Evolutionary conservation across 148 eudicot genomes (phyloP), one percentile per base, ranked within the genome.

Genomic region (Amaranthus palmeri): DNA sequence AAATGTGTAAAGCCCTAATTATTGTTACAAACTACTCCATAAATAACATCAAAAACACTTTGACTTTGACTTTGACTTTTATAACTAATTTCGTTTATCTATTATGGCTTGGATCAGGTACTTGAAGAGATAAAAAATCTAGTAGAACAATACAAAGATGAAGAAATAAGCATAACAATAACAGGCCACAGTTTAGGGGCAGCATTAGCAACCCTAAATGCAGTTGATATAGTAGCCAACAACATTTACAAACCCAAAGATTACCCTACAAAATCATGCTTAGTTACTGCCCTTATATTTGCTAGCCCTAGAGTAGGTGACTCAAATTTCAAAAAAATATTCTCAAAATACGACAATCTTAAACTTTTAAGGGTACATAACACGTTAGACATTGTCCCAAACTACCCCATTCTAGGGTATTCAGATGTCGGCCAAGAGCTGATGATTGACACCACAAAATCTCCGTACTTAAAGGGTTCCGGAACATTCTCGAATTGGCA

Each of bases 251-350:
- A 15, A 55, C 76, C 76, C 4, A 59, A 78, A 41, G 10, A 68
- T 2, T 46, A 3, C 49, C 74, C 78, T 1, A 3, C 13, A 36
- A 81, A 74, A 61, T 17, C 76, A 61, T 59, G 47, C 25, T 54
- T 72, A n/a, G 85, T 81, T 45, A 74, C 79, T 0, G 69, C 76
- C 42, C 65, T 81, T 43, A 15, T 71, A 68, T 81, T 81, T 6
- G 97, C 88, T 2, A 75, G 91, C 73, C 96, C 97, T 46, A 81
- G 78, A 3, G 87, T 90, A 12, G 97, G 97, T 61, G 85, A 88
- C 71, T 62, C 80, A 0, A 70, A 74, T 8, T 92, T 92, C 78
- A 72, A 80, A 45, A 80, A 72, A 12, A 67, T 77, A 3, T 75
- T 79, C 2, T 55, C 65, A 3, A 78, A 78, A 12, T 57, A 73